Evolutionary conservation across 2,329 filamentous ascomycete species (phyloP).

Genomic region (Sporothrix variecibatus): DNA sequence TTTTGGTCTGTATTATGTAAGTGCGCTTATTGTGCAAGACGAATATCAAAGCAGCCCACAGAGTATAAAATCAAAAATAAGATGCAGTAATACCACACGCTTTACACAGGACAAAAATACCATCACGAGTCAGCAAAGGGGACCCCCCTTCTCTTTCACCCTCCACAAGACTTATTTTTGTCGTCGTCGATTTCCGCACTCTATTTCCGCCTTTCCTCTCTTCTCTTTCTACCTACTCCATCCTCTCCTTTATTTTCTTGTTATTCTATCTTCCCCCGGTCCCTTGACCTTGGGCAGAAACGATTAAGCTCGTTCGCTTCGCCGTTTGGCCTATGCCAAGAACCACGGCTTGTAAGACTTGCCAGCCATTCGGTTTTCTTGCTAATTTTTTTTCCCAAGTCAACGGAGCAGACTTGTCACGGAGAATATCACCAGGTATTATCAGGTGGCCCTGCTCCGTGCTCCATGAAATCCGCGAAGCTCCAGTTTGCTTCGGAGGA

Average conservation of each 20-base stretch:
- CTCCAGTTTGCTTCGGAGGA: not conserved
- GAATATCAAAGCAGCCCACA: not conserved
- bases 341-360: not conserved
- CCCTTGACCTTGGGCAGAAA: not conserved
- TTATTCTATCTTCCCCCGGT: not conserved
- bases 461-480: not conserved
- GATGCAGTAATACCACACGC: not conserved
- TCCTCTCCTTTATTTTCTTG: not conserved
- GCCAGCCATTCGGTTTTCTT: not conserved
- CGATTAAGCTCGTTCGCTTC: not conserved
- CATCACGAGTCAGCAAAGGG: not conserved
- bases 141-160: no score
- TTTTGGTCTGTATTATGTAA: not conserved
- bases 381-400: not conserved
- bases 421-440: not conserved
- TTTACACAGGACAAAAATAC: not conserved
- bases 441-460: not conserved
- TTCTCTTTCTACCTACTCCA: not conserved
- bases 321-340: not conserved
- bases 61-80: not conserved
- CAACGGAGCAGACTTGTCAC: not conserved
- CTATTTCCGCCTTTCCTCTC: not conserved
- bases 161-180: not conserved
- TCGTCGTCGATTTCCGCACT: not conserved
- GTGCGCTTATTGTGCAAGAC: not conserved